These are phyloP conservation scores for Didymella lethalis DNA, from an alignment of 2,329 filamentous ascomycete genomes.

Conservation along the genomic window DNA sequence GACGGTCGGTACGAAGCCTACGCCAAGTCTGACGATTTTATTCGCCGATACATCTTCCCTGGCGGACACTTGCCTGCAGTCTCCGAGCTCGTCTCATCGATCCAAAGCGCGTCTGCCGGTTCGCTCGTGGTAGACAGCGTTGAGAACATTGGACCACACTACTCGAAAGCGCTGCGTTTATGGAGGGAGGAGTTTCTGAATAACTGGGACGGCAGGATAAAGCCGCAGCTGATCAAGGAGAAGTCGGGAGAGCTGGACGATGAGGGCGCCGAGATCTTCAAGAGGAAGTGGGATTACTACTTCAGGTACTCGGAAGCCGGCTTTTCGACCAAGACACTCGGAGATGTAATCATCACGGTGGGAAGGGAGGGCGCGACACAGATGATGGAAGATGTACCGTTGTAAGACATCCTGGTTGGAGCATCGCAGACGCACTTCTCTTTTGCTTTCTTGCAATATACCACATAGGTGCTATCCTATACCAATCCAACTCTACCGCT, in stretches of 20 bases:
- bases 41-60: conserved; percentile 79
- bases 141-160: conserved; percentile 78
- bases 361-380: conserved; percentile 70
- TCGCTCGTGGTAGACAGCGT: conserved; percentile 71
- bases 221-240: conserved; percentile 65
- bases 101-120: conserved; percentile 67
- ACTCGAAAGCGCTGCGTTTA: conserved; percentile 71
- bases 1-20: conserved; percentile 72
- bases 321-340: conserved; percentile 74
- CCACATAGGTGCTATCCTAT: conserved; percentile 15
- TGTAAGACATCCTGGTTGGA: conserved; percentile 49
- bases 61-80: conserved; percentile 76
- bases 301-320: conserved; percentile 79
- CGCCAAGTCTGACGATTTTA: conserved; percentile 73
- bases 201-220: conserved; percentile 68
- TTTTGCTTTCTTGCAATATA: conserved; percentile 11
- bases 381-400: conserved; percentile 74
- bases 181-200: conserved; percentile 73
- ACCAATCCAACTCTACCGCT: conserved; percentile 1
- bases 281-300: conserved; percentile 79
- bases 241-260: conserved; percentile 68
- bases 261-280: conserved; percentile 72
- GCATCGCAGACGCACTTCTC: not conserved
- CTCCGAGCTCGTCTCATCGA: conserved; percentile 69
- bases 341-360: conserved; percentile 76